These are phyloP conservation scores for Umbilicus rupestris DNA, from an alignment of 164 flowering plant species.

Conservation along the genomic window DNA sequence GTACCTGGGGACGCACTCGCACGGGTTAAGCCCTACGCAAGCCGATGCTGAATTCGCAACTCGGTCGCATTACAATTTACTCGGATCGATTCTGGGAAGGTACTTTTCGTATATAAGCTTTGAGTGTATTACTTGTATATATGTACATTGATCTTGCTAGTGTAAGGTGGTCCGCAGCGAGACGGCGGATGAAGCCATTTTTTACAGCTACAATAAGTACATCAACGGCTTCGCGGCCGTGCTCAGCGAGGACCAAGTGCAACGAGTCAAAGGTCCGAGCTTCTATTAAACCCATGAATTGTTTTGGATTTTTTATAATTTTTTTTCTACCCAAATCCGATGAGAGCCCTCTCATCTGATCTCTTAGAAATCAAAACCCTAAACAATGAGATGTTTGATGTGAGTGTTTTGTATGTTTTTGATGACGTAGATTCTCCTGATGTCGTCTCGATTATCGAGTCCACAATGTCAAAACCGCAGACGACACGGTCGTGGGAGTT, in stretches of 20 bases:
- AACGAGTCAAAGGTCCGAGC: slow-evolving; percentile 9
- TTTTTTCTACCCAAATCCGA: too few species aligned
- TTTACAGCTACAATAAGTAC: slow-evolving; percentile 14
- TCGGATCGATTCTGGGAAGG: not conserved
- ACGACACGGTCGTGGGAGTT: slow-evolving; percentile 11
- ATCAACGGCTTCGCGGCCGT: slow-evolving; percentile 17
- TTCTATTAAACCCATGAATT: not conserved
- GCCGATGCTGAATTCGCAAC: not conserved
- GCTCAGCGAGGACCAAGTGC: slow-evolving; percentile 11
- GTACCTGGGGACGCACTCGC: not conserved
- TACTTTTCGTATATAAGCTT: not conserved
- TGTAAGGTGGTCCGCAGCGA: not conserved
- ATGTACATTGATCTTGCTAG: too few species aligned
- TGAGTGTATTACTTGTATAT: too few species aligned
- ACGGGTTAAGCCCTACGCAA: not conserved
- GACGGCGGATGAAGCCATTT: slow-evolving; percentile 11
- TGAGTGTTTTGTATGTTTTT: too few species aligned
- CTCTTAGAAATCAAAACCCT: too few species aligned
- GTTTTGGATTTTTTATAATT: too few species aligned
- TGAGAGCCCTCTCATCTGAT: too few species aligned
- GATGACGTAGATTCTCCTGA: slow-evolving; percentile 3
- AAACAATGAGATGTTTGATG: too few species aligned
- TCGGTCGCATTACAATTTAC: not conserved
- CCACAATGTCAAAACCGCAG: slow-evolving; percentile 6
- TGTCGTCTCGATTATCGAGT: not conserved